Base-by-base conservation (phyloP, 768 basidiomycete species). In the Kwoniella shandongensis region DNA sequence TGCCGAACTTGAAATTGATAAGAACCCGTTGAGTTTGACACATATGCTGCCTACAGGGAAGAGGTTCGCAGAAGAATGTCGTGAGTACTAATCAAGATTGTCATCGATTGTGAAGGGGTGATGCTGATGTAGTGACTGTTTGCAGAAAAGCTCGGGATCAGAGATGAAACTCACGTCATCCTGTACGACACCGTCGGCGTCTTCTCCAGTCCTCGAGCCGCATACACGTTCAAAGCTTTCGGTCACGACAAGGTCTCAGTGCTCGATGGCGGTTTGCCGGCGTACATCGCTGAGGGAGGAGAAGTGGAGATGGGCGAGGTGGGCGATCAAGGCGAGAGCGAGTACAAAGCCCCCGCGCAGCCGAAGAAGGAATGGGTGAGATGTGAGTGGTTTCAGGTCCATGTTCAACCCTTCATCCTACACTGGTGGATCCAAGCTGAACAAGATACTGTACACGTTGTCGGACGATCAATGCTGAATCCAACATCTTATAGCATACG, bases 201-300 rank as follows among this genome's bases (percentile, higher is more conserved):
- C 17, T 97, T 98, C 80, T 91, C 89, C 2, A 84, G 91, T 20
- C 93, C 96, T 51, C 84, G 96, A 57, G 90, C 91, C 1, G 81
- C 92, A 41, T 98, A 89, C 80, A 98, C 90, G 81, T 96, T 98
- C 82, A 84, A 88, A 50, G 82, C 88, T 22, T 91, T 96, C 76
- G 89, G 90, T 7, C 96, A 99, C 75, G 76, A 81, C 29, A 86
- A 85, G 41, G 89, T 91, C 7, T 89, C 88, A 59, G 82, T 98
- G 11, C 81, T 99, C 15, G 85, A 98, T 75, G 96, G 96, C n/a
- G 94, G 93, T 18, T 82, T 97, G 12, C 90, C 89, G 29, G 79
- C 83, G 38, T 94, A 89, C 89, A 79, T 84, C 57, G 81, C 81
- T 27, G 85, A 88, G 70, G 85, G 86, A 0, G 57, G 60, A 15